These are phyloP conservation scores for Limnomonas spitsbergensis DNA, from an alignment of 139 green algal species.

Conservation along the genomic window DNA sequence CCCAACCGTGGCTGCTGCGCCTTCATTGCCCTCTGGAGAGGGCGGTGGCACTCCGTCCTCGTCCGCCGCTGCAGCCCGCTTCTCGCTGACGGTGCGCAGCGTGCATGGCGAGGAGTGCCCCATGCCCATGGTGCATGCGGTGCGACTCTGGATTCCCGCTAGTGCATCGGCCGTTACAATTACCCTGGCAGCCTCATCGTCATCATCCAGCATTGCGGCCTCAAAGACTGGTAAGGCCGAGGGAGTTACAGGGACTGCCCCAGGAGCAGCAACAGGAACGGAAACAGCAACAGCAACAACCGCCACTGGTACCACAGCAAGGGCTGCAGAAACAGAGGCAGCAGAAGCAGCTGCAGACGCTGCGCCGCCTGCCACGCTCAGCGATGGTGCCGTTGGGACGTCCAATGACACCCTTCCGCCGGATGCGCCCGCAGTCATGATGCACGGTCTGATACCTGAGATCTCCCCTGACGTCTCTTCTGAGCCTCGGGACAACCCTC, in stretches of 20 bases:
- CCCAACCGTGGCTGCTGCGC: too few species aligned
- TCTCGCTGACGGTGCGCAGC: neutral
- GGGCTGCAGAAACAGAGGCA: too few species aligned
- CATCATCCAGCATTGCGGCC: too few species aligned
- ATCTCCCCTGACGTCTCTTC: neutral
- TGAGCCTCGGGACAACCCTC: neutral
- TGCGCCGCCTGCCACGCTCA: neutral
- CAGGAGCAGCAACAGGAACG: too few species aligned
- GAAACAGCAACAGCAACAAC: too few species aligned
- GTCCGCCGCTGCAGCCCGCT: too few species aligned
- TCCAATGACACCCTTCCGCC: neutral
- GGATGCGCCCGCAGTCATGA: neutral
- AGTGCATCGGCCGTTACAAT: neutral
- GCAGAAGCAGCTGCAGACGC: too few species aligned
- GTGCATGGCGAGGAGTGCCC: neutral
- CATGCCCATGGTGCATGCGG: constrained; percentile 2
- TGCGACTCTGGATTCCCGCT: neutral
- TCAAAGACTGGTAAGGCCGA: too few species aligned
- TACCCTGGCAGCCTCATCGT: neutral
- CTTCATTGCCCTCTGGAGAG: too few species aligned
- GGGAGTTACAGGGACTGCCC: too few species aligned
- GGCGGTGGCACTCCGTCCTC: too few species aligned
- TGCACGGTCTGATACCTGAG: neutral
- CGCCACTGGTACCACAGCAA: too few species aligned
- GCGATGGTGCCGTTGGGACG: neutral